These are phyloP conservation scores for Xylaria acuta DNA, from an alignment of 495 filamentous ascomycete species.

Conservation along the genomic window DNA sequence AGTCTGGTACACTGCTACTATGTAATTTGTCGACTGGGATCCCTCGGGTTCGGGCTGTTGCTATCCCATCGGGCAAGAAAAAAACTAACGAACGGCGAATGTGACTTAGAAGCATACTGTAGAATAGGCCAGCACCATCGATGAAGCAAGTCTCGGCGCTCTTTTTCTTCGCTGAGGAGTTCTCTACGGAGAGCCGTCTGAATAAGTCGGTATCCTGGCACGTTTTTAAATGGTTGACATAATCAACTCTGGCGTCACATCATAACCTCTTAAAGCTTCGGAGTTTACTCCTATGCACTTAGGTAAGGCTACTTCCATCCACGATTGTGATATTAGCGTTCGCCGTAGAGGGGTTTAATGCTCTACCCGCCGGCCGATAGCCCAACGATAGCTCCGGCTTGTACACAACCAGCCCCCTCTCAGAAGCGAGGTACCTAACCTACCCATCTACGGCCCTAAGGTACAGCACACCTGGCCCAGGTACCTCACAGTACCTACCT, in stretches of 20 bases:
- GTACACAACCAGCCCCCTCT: background rate
- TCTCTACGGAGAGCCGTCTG: background rate
- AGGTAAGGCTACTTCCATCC: background rate
- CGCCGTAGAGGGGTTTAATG: conserved; percentile 1
- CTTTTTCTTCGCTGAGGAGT: background rate
- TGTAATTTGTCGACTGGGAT: conserved; percentile 5
- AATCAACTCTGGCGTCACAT: background rate
- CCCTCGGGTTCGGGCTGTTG: background rate
- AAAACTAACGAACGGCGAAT: background rate
- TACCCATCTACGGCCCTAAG: background rate
- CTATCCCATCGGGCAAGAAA: background rate
- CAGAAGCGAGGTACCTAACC: background rate
- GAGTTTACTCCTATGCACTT: background rate
- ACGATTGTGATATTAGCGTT: background rate
- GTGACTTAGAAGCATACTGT: background rate
- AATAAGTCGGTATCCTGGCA: background rate
- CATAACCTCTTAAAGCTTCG: background rate
- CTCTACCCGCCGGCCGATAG: background rate
- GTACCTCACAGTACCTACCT: background rate
- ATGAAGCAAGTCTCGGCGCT: background rate
- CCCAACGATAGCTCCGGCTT: background rate
- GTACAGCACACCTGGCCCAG: background rate
- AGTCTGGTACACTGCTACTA: background rate
- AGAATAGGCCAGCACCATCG: background rate
- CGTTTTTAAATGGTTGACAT: background rate